A percentile compares a stretch with the other conserved stretches of the same genome.
phyloP scores from a whole-genome alignment of 805 yeast species.

The Myxozyma sirexii region DNA sequence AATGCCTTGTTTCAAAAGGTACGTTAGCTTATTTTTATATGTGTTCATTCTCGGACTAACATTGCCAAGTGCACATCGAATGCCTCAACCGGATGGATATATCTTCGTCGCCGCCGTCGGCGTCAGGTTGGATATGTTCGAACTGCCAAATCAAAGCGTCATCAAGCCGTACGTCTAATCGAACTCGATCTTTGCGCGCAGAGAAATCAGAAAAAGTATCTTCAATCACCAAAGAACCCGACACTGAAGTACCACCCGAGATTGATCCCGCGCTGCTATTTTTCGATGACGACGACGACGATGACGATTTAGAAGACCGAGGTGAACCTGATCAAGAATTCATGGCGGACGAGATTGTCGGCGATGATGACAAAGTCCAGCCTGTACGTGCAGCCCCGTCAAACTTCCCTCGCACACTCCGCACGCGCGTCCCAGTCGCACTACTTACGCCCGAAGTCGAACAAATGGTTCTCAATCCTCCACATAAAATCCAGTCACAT shows the following conservation, averaged over 20 bases:
- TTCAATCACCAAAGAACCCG: not conserved
- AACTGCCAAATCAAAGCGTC: not conserved
- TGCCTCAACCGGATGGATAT: not conserved
- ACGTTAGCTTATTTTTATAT: not conserved
- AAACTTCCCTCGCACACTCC: not conserved
- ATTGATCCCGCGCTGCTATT: not conserved
- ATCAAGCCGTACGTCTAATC: not conserved
- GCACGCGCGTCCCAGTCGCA: not conserved
- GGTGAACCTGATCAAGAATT: not conserved
- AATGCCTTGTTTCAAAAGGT: constrained; percentile 6
- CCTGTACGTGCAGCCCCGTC: not conserved
- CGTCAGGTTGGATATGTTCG: constrained; percentile 7
- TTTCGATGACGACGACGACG: not conserved
- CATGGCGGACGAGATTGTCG: not conserved
- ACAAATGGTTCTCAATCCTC: not conserved
- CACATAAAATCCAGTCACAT: not conserved
- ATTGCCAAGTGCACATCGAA: not conserved
- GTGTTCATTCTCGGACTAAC: not conserved
- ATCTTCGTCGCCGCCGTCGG: not conserved
- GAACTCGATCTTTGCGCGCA: not conserved
- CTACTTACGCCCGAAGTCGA: not conserved
- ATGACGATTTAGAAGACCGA: not conserved
- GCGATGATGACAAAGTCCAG: not conserved
- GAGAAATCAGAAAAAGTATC: not conserved
- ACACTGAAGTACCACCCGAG: not conserved